These are phyloP conservation scores for Celoporthe dispersa DNA, from an alignment of 2,329 filamentous ascomycete species.

Conservation along the genomic window DNA sequence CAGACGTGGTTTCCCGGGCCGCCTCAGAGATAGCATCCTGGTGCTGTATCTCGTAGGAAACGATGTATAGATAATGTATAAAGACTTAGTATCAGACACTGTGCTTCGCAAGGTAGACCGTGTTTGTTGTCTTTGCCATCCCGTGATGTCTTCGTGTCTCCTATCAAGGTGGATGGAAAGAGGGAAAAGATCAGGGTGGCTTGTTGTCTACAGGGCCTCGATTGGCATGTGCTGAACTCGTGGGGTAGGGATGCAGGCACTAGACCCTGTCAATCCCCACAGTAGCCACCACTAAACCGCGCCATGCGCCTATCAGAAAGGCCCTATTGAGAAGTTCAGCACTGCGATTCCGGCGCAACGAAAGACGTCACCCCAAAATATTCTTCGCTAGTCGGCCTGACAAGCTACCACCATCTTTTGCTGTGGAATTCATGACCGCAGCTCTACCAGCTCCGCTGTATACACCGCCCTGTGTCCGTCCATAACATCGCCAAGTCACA, in stretches of 20 bases:
- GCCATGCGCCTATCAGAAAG: constrained; percentile 5
- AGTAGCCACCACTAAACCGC: neutral
- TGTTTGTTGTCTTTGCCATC: neutral
- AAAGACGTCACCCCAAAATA: constrained; percentile 14
- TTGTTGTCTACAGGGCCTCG: neutral
- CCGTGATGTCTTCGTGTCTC: neutral
- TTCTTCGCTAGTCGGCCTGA: neutral
- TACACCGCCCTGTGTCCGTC: neutral
- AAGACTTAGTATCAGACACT: neutral
- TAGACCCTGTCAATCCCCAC: neutral
- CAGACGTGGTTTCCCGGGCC: constrained; percentile 47
- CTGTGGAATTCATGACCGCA: neutral
- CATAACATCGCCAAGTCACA: neutral
- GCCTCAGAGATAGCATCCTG: constrained; percentile 32
- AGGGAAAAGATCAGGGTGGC: neutral
- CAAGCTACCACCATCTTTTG: neutral
- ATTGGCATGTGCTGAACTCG: neutral
- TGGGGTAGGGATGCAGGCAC: too few relatives aligned
- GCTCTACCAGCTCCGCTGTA: neutral
- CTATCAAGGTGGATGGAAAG: neutral
- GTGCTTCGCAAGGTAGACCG: neutral
- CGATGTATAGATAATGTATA: neutral
- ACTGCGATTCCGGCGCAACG: constrained; percentile 9
- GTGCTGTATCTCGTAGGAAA: neutral
- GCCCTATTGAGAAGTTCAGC: constrained; percentile 8